phyloP scores from a whole-genome alignment of 2,329 filamentous ascomycete species.

The Aspergillus tubingensis region DNA sequence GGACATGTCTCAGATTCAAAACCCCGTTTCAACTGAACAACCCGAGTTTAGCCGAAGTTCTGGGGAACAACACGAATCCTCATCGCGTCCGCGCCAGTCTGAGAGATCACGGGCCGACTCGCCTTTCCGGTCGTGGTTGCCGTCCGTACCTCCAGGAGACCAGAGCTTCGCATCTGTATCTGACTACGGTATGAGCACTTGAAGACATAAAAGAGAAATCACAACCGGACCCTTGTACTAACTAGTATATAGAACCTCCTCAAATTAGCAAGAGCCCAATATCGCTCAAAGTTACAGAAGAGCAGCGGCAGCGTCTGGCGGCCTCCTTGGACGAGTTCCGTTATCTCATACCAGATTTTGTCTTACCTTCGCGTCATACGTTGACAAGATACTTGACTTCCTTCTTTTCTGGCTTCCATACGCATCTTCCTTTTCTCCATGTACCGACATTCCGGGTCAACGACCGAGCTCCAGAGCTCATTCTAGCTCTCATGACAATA shows the following conservation, averaged over 20 bases:
- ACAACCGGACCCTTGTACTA: not conserved
- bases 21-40: slow-evolving; percentile 24
- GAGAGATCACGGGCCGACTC: slow-evolving; percentile 34
- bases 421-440: slow-evolving; percentile 65
- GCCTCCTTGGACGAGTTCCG: slow-evolving; percentile 8
- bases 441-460: slow-evolving; percentile 65
- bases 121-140: slow-evolving; percentile 37
- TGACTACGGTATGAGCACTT: slow-evolving; percentile 29
- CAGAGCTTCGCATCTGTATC: slow-evolving; percentile 36
- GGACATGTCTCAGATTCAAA: slow-evolving; percentile 29
- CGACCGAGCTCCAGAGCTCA: slow-evolving; percentile 67
- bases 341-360: slow-evolving; percentile 49
- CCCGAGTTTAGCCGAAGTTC: slow-evolving; percentile 22
- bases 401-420: slow-evolving; percentile 67
- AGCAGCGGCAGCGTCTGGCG: slow-evolving; percentile 7
- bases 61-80: slow-evolving; percentile 24
- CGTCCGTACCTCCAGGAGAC: slow-evolving; percentile 34
- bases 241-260: slow-evolving; percentile 27
- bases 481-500: slow-evolving; percentile 68
- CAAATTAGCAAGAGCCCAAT: slow-evolving; percentile 25
- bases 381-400: slow-evolving; percentile 69
- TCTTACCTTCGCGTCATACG: slow-evolving; percentile 69
- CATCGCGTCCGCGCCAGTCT: slow-evolving; percentile 21
- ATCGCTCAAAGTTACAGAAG: slow-evolving; percentile 22
- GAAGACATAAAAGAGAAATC: too few relatives aligned